Evolutionary conservation across 441 rosid genomes (phyloP).

Genomic region (Sinapis alba): DNA sequence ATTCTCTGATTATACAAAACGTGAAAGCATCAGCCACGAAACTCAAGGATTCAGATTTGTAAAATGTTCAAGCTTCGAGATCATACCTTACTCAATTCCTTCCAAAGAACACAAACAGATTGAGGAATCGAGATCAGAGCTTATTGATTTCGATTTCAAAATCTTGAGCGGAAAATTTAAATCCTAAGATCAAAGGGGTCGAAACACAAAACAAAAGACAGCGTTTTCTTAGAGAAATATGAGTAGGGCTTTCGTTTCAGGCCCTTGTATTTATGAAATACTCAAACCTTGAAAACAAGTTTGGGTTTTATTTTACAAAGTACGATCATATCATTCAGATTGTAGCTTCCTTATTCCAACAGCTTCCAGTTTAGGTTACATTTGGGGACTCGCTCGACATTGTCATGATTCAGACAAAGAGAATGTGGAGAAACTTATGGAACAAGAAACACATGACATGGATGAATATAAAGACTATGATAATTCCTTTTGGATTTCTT

Average conservation of each 20-base stretch:
- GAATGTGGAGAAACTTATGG: too few species aligned
- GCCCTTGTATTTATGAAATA: background rate
- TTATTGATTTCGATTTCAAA: conserved; percentile 9
- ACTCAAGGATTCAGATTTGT: background rate
- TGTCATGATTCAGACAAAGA: too few species aligned
- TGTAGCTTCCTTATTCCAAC: too few species aligned
- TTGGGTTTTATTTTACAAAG: too few species aligned
- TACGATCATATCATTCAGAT: too few species aligned
- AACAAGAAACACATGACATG: too few species aligned
- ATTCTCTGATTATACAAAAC: background rate
- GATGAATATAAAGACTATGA: background rate
- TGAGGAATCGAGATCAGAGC: conserved; percentile 17
- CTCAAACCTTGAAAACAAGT: too few species aligned
- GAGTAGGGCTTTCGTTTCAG: background rate
- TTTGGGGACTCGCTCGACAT: too few species aligned
- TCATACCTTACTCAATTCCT: conserved; percentile 22
- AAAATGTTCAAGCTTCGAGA: background rate
- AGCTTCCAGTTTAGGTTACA: too few species aligned
- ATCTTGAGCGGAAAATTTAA: conserved; percentile 26
- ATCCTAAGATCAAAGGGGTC: background rate
- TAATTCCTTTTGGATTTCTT: too few species aligned
- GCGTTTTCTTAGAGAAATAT: background rate
- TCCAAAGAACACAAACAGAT: background rate
- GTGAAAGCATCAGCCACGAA: background rate
- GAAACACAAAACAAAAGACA: background rate